A percentile compares a stretch with the other conserved stretches of the same genome.
Evolutionary conservation across 345 rosid species (phyloP).

Genomic region (Passiflora organensis): DNA sequence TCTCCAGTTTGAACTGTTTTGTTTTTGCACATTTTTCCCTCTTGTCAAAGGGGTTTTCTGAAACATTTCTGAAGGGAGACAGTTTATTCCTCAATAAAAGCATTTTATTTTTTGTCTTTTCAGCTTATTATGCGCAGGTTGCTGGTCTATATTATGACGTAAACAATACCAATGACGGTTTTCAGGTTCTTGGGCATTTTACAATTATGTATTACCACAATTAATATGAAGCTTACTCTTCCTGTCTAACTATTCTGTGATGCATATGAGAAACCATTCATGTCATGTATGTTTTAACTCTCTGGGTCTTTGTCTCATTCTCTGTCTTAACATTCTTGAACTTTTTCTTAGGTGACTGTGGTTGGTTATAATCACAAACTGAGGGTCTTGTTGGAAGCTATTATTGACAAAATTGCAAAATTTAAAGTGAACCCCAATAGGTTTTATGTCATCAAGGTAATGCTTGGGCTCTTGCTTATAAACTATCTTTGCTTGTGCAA

Average conservation of each 20-base stretch:
- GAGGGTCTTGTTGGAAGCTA: constrained; percentile 69
- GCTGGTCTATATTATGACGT: constrained; percentile 77
- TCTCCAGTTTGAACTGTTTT: neutral
- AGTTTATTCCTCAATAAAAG: neutral
- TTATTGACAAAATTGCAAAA: constrained; percentile 56
- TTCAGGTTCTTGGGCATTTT: constrained; percentile 46
- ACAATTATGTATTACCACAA: constrained; percentile 6
- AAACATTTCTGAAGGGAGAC: neutral
- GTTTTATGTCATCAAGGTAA: constrained; percentile 85
- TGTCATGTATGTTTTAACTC: constrained; percentile 3
- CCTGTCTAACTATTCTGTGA: neutral
- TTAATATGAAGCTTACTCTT: neutral
- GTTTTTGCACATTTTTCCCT: neutral
- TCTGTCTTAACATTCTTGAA: no score
- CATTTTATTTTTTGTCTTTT: constrained; percentile 19
- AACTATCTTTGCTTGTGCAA: no score
- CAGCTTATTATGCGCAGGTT: constrained; percentile 91
- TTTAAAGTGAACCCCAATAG: constrained; percentile 78
- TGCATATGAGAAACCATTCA: neutral
- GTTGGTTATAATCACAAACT: constrained; percentile 87
- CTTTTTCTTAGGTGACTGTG: constrained; percentile 50
- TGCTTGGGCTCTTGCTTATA: neutral
- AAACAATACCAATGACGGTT: constrained; percentile 49
- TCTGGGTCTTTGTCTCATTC: constrained; percentile 1
- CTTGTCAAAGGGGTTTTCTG: neutral